phyloP scores from a whole-genome alignment of 345 rosid genomes.

The Brassica cretica region DNA sequence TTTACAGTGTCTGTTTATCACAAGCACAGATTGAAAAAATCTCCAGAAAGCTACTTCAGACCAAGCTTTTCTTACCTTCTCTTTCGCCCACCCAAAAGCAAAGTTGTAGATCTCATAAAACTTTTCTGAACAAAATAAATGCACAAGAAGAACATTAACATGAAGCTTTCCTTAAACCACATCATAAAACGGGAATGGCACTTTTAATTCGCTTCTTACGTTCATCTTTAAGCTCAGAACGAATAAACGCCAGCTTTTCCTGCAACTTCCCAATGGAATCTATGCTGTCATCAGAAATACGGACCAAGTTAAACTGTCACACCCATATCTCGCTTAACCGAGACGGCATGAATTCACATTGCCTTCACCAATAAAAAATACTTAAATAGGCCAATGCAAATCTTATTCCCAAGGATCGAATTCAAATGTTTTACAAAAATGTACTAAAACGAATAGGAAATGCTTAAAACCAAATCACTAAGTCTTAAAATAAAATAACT shows the following conservation, averaged over 20 bases:
- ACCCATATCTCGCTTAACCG: no score
- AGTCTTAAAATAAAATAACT: no score
- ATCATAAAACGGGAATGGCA: no score
- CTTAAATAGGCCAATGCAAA: no score
- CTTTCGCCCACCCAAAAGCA: conserved; percentile 98
- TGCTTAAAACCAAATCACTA: no score
- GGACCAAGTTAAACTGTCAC: neutral
- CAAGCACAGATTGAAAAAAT: neutral
- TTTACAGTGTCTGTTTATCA: neutral
- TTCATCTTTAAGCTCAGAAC: conserved; percentile 91
- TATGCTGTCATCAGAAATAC: conserved; percentile 60
- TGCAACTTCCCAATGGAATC: conserved; percentile 82
- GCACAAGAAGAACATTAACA: no score
- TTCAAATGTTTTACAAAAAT: no score
- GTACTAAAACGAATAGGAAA: no score
- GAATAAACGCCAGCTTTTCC: conserved; percentile 79
- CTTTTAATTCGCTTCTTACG: conserved; percentile 48
- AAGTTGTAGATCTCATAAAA: conserved; percentile 90
- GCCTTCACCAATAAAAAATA: no score
- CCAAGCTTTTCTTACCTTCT: conserved; percentile 60
- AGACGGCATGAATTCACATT: no score
- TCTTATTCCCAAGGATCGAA: no score
- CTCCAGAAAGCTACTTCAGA: neutral
- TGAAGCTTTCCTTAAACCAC: no score
- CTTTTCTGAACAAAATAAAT: conserved; percentile 56